Evolutionary conservation across 768 basidiomycete species (phyloP).

Genomic region (Udeniomyces megalosporus): DNA sequence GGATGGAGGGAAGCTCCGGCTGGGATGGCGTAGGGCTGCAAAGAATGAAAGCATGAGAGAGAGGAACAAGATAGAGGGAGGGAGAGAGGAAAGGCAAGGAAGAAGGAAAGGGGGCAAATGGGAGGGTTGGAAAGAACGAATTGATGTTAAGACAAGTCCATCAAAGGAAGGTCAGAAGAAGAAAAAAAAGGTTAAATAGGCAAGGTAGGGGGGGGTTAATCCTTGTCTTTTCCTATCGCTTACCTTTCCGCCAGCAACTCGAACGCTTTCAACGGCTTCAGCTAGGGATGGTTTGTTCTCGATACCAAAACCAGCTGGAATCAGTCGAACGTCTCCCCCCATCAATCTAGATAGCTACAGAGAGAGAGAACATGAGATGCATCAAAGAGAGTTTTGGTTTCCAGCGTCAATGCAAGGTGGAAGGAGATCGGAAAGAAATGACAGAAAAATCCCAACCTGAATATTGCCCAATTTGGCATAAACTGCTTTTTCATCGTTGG

Average conservation of each 20-base stretch:
- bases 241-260: slow-evolving; percentile 20
- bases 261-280: slow-evolving; percentile 20
- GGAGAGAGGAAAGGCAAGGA: too few relatives aligned
- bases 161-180: neutral
- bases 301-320: slow-evolving; percentile 21
- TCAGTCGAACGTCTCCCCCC: slow-evolving; percentile 22
- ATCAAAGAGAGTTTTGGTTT: too few relatives aligned
- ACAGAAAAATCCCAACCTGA: neutral
- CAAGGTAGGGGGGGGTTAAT: too few relatives aligned
- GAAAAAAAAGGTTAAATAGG: too few relatives aligned
- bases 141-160: slow-evolving; percentile 6
- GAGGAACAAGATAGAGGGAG: neutral
- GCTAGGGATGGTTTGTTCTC: slow-evolving; percentile 20
- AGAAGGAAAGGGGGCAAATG: too few relatives aligned
- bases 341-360: slow-evolving; percentile 20
- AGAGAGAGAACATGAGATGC: neutral
- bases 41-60: neutral
- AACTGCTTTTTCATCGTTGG: slow-evolving; percentile 2
- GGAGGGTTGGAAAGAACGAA: too few relatives aligned
- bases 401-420: too few relatives aligned
- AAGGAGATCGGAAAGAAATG: neutral
- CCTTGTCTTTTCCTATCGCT: too few relatives aligned
- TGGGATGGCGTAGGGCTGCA: slow-evolving; percentile 18
- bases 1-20: slow-evolving; percentile 22
- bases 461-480: slow-evolving; percentile 4